Conservation (phyloP, 306 rosid species). For the Carpinus fangiana region DNA sequence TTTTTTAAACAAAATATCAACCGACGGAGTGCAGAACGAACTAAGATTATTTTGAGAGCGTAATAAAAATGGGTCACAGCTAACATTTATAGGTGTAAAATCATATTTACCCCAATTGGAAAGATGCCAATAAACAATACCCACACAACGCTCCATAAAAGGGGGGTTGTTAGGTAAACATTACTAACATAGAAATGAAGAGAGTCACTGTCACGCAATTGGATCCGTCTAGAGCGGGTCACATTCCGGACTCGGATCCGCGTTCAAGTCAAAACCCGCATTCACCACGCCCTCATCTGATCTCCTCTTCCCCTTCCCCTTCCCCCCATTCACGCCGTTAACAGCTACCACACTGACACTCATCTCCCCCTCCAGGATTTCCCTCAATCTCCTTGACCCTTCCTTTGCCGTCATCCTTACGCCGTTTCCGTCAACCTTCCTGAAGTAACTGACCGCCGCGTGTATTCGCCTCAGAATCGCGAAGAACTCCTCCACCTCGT, state of each 20-base stretch:
- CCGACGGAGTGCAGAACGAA: no score
- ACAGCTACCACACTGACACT: not conserved
- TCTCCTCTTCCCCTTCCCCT: not conserved
- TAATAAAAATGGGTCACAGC: no score
- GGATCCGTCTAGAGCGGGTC: not conserved
- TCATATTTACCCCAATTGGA: no score
- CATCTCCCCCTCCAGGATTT: slow-evolving; percentile 26
- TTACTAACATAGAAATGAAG: no score
- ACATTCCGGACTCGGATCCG: slow-evolving; percentile 22
- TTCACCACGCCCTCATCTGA: not conserved
- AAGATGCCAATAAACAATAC: no score
- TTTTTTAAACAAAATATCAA: no score
- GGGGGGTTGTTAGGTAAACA: no score
- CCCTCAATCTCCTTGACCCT: slow-evolving; percentile 15
- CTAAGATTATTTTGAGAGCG: no score
- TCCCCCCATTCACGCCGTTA: not conserved
- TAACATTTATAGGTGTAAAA: no score
- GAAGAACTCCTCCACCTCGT: slow-evolving; percentile 52
- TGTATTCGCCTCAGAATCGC: slow-evolving; percentile 41
- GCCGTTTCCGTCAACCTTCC: not conserved
- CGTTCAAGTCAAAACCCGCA: slow-evolving; percentile 29
- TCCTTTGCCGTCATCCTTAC: not conserved
- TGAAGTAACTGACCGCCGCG: slow-evolving; percentile 31
- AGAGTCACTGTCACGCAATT: no score
- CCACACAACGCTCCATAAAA: no score